Conservation (phyloP, 805 yeast genomes). For the Jamesozyma spencerorum region DNA sequence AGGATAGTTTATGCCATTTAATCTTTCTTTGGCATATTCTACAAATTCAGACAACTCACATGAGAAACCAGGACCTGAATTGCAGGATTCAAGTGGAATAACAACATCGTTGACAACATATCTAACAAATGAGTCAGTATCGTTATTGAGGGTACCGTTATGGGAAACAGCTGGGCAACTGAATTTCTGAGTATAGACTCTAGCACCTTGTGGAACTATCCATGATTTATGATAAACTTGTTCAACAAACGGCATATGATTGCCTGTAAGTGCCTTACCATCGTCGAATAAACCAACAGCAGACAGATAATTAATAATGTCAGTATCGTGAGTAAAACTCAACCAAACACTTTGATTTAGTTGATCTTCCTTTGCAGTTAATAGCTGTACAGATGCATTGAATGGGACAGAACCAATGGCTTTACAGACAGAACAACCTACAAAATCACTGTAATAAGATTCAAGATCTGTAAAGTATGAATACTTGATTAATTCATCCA, state of each 20-base stretch:
- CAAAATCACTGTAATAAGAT: conserved; percentile 54
- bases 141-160: conserved; percentile 14
- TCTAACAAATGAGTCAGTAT: conserved; percentile 35
- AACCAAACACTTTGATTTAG: conserved; percentile 45
- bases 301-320: conserved; percentile 48
- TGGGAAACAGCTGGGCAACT: conserved; percentile 26
- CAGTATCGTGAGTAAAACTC: conserved; percentile 70
- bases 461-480: conserved; percentile 52
- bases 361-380: conserved; percentile 42
- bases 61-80: conserved; percentile 46
- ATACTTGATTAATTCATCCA: conserved; percentile 53
- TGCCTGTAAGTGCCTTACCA: conserved; percentile 32
- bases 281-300: conserved; percentile 48
- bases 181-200: conserved; percentile 42
- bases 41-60: conserved; percentile 33
- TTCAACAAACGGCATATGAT: conserved; percentile 30
- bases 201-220: conserved; percentile 50
- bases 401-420: conserved; percentile 55
- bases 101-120: conserved; percentile 46
- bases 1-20: conserved; percentile 25
- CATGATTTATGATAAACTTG: conserved; percentile 37
- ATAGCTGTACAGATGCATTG: conserved; percentile 40
- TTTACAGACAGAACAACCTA: conserved; percentile 49
- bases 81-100: conserved; percentile 40
- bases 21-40: conserved; percentile 25